Conservation (phyloP, 176 grass and related monocot genomes). For the Carex parvula region DNA sequence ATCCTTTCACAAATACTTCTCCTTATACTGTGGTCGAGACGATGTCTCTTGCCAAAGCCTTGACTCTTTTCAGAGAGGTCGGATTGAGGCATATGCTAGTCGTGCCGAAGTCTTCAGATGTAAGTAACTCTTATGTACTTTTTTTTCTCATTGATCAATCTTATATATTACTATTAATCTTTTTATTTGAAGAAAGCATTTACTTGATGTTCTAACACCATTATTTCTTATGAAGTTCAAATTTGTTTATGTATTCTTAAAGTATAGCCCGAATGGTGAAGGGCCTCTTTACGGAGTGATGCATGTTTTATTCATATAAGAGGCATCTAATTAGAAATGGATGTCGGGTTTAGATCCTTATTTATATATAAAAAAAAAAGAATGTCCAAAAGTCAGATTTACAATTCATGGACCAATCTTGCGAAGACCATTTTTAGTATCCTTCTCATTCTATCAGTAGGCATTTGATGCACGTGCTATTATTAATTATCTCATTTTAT, state of each 20-base stretch:
- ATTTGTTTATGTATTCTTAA: not conserved
- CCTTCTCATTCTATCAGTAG: not conserved
- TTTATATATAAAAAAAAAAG: not conserved
- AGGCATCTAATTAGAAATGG: not conserved
- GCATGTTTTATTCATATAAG: not conserved
- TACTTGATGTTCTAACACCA: not conserved
- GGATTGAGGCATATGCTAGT: constrained; percentile 83
- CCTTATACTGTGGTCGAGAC: constrained; percentile 94
- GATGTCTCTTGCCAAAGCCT: constrained; percentile 94
- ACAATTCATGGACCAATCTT: not conserved
- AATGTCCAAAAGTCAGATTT: not conserved
- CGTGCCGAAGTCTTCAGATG: constrained; percentile 70
- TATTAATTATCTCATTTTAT: not conserved
- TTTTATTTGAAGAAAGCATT: not conserved
- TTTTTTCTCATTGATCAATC: not conserved
- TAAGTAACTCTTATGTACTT: constrained; percentile 31
- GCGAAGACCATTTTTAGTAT: not conserved
- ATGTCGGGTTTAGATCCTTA: not conserved
- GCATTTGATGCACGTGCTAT: not conserved
- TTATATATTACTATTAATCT: not conserved
- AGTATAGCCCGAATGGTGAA: not conserved
- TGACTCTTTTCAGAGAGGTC: constrained; percentile 87
- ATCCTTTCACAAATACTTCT: constrained; percentile 87
- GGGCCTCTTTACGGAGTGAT: not conserved
- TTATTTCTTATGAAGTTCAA: not conserved